Percentiles rank a stretch among this genome's conserved stretches.
phyloP scores from a whole-genome alignment of 495 filamentous ascomycete genomes.

The Aspergillus nidulans region DNA sequence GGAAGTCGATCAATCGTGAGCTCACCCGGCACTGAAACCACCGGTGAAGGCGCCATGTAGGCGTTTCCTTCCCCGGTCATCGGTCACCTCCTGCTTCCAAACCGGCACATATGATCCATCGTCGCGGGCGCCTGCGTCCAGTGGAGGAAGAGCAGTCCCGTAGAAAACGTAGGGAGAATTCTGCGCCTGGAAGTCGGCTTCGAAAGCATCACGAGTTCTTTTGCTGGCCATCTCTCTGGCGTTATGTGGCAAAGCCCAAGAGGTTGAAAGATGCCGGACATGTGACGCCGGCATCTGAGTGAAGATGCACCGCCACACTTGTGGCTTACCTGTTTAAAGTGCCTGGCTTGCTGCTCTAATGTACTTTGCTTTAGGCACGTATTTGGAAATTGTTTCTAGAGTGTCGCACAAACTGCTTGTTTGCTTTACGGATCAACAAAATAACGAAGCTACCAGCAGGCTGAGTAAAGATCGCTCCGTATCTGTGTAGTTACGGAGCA shows the following conservation, averaged over 20 bases:
- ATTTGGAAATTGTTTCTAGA: neutral
- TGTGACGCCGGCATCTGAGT: neutral
- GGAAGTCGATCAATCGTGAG: conserved; percentile 20
- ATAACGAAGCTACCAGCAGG: neutral
- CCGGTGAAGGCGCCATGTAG: conserved; percentile 96
- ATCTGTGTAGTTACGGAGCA: neutral
- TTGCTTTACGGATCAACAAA: neutral
- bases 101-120: conserved; percentile 91
- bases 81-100: conserved; percentile 96
- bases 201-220: conserved; percentile 70
- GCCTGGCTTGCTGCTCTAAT: neutral
- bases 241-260: neutral
- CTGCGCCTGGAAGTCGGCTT: conserved; percentile 67
- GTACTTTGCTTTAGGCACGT: neutral
- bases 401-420: neutral
- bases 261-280: neutral
- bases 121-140: conserved; percentile 74
- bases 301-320: neutral
- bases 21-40: conserved; percentile 91
- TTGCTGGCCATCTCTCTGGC: conserved; percentile 60
- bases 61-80: conserved; percentile 87
- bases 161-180: conserved; percentile 78
- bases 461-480: neutral
- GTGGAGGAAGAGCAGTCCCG: conserved; percentile 80
- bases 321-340: neutral